A percentile compares a stretch with the other conserved stretches of the same genome.
Conservation (phyloP, 768 basidiomycete genomes). For the Inosperma sp. region DNA sequence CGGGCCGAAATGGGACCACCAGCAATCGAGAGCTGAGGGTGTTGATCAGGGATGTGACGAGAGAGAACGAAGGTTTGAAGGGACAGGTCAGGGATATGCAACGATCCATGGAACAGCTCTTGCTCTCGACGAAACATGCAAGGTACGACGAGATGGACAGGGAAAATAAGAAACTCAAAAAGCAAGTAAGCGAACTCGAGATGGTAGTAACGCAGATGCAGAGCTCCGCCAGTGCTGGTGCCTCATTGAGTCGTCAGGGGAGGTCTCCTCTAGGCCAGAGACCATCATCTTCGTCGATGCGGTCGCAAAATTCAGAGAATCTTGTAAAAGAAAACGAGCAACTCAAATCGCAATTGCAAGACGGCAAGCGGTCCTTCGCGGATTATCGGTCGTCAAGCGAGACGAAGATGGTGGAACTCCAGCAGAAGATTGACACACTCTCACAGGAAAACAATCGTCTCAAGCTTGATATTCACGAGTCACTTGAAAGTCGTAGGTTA, state of each 20-base stretch:
- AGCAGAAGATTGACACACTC: conserved; percentile 25
- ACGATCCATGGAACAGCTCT: conserved; percentile 32
- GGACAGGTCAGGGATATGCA: conserved; percentile 33
- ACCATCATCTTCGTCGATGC: background rate
- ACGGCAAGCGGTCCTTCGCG: conserved; percentile 21
- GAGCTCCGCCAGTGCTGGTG: conserved; percentile 22
- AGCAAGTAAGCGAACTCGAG: conserved; percentile 31
- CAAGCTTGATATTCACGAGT: conserved; percentile 19
- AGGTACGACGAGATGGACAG: conserved; percentile 30
- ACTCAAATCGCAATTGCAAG: conserved; percentile 30
- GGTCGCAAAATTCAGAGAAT: conserved; percentile 23
- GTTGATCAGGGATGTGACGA: conserved; percentile 35
- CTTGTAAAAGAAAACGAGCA: conserved; percentile 33
- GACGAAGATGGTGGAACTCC: conserved; percentile 22
- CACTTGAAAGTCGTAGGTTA: background rate
- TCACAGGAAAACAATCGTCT: conserved; percentile 26
- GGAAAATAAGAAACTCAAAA: conserved; percentile 30
- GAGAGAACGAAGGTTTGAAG: conserved; percentile 39
- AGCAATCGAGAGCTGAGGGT: conserved; percentile 34
- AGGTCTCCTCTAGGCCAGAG: no score
- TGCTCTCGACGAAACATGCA: conserved; percentile 31
- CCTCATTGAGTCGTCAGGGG: no score
- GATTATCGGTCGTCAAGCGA: conserved; percentile 20
- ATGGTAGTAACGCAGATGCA: conserved; percentile 30
- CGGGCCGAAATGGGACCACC: conserved; percentile 15